Conservation (phyloP, 75 land plant genomes). For the Pinus tabuliformis region DNA sequence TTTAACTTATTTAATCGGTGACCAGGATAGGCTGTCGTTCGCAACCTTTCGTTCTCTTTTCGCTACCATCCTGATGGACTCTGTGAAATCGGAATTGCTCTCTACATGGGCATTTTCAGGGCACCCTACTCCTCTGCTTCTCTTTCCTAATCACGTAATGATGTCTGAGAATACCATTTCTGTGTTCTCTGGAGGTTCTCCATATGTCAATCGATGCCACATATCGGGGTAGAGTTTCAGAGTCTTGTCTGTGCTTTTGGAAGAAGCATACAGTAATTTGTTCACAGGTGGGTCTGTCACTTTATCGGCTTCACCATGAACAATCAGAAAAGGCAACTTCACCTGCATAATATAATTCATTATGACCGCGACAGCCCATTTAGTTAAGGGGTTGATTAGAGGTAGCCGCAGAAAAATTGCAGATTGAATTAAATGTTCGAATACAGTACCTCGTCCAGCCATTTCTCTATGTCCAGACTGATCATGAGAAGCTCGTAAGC, state of each 20-base stretch:
- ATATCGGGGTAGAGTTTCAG: slow-evolving; percentile 80
- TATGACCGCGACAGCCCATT: too few species aligned
- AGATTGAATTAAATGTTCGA: too few species aligned
- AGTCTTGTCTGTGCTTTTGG: slow-evolving; percentile 76
- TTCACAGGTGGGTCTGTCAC: slow-evolving; percentile 85
- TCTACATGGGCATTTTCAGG: background rate
- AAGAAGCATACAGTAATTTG: slow-evolving; percentile 45
- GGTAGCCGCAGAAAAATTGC: too few species aligned
- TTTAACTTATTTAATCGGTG: too few species aligned
- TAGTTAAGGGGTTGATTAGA: too few species aligned
- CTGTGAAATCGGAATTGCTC: too few species aligned
- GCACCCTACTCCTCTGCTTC: slow-evolving; percentile 14
- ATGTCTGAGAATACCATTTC: slow-evolving; percentile 77
- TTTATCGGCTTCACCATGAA: slow-evolving; percentile 78
- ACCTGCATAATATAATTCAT: slow-evolving; percentile 29
- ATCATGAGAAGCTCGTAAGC: slow-evolving; percentile 63
- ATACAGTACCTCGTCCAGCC: slow-evolving; percentile 45
- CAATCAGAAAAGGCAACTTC: slow-evolving; percentile 61
- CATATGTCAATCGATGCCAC: slow-evolving; percentile 89
- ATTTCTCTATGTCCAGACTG: slow-evolving; percentile 56
- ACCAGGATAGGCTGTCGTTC: background rate
- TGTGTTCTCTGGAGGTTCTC: slow-evolving; percentile 66
- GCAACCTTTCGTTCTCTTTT: slow-evolving; percentile 3
- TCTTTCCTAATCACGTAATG: slow-evolving; percentile 66
- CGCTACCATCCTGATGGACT: too few species aligned